phyloP scores from a whole-genome alignment of 768 basidiomycete genomes.

The Lactifluus volemus region DNA sequence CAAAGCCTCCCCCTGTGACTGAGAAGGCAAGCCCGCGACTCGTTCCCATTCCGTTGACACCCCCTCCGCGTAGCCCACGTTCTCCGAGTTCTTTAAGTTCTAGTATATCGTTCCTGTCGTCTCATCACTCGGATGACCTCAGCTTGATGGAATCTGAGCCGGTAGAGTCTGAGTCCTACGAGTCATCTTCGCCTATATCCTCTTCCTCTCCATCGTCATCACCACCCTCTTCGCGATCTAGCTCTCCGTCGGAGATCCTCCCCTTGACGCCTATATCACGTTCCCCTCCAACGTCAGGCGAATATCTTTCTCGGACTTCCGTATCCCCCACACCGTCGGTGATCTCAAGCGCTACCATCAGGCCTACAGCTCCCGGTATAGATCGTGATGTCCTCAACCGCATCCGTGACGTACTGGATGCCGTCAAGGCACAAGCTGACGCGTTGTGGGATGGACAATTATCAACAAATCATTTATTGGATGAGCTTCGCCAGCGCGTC shows the following conservation, averaged over 20 bases:
- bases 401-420: constrained; percentile 46
- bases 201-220: constrained; percentile 32
- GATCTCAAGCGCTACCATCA: constrained; percentile 30
- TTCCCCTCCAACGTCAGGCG: constrained; percentile 22
- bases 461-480: constrained; percentile 49
- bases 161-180: constrained; percentile 17
- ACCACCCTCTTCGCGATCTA: constrained; percentile 27
- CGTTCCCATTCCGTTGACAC: constrained; percentile 32
- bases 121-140: constrained; percentile 69
- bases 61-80: constrained; percentile 34
- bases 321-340: constrained; percentile 30
- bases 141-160: constrained; percentile 35
- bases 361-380: constrained; percentile 24
- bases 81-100: constrained; percentile 34
- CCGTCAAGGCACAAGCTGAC: constrained; percentile 49
- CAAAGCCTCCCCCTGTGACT: not conserved
- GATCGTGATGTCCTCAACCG: constrained; percentile 32
- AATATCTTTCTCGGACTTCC: constrained; percentile 34
- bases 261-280: constrained; percentile 11
- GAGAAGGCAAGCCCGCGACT: constrained; percentile 2
- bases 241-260: constrained; percentile 3
- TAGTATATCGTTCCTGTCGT: constrained; percentile 39
- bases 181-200: constrained; percentile 5
- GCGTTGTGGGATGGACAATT: constrained; percentile 57
- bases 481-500: constrained; percentile 45